Evolutionary conservation across 2,329 filamentous ascomycete genomes (phyloP).

Genomic region (Diaporthe sp.): DNA sequence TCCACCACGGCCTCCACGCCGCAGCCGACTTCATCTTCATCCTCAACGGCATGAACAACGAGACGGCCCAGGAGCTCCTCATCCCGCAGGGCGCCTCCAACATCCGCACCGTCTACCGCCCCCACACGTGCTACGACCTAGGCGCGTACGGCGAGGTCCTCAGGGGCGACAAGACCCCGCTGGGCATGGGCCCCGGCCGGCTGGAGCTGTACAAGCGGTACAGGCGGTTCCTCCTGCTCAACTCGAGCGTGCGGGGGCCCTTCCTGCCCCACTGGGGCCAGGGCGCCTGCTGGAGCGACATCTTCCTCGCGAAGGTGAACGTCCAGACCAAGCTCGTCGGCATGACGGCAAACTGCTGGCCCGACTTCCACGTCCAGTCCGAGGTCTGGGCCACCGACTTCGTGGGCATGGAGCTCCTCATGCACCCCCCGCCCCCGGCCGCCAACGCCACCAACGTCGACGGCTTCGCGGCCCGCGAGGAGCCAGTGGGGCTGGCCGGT

Average conservation of each 20-base stretch:
- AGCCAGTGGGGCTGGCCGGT: conserved; percentile 42
- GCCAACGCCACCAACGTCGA: conserved; percentile 36
- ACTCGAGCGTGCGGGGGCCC: conserved; percentile 49
- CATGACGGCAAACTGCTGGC: conserved; percentile 49
- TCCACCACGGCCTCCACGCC: conserved; percentile 48
- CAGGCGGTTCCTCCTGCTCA: conserved; percentile 49
- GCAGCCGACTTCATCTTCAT: conserved; percentile 53
- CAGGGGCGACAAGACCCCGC: conserved; percentile 27
- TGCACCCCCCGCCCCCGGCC: conserved; percentile 42
- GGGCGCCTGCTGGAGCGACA: conserved; percentile 49
- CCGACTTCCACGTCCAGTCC: conserved; percentile 48
- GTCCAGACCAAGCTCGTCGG: conserved; percentile 47
- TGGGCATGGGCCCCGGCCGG: conserved; percentile 34
- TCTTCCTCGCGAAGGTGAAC: conserved; percentile 45
- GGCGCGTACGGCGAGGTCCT: conserved; percentile 49
- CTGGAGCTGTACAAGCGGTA: conserved; percentile 47
- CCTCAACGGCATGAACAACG: conserved; percentile 47
- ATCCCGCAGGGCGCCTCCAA: conserved; percentile 45
- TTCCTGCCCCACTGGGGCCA: conserved; percentile 49
- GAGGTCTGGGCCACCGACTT: conserved; percentile 52
- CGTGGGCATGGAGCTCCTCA: conserved; percentile 48
- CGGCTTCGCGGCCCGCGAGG: conserved; percentile 39
- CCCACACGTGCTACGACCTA: conserved; percentile 49
- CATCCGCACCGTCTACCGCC: conserved; percentile 44
- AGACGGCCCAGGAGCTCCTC: conserved; percentile 33